Evolutionary conservation across 495 filamentous ascomycete species (phyloP), one percentile per base, ranked within the genome.

Genomic region (Penicillium egyptiacum): DNA sequence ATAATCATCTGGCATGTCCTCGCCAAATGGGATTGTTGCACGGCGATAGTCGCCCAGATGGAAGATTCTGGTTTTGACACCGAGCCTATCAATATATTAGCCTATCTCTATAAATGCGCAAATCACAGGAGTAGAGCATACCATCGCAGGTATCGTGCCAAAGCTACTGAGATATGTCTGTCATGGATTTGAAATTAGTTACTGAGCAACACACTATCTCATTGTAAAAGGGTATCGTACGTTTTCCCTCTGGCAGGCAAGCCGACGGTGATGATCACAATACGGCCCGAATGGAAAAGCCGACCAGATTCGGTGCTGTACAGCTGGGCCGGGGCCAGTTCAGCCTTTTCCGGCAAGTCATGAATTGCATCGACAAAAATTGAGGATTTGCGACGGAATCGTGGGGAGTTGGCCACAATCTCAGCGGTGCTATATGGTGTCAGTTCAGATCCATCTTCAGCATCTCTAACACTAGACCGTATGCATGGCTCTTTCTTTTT

Each of bases 301-400:
- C 93, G 83, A 48, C 95, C 95, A 35, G 93, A 97, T 79, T 96
- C 92, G 19, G 95, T 99, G 69, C 91, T 96, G 71, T 99, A 99
- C 23, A 99, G 79, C 75, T 99, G 95, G 55, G 95, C 95, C 16
- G 95, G 95, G 3, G 95, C 95, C 76, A 95, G 84, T 55, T 91
- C 87, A 50, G 86, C 84, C 59, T 89, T 91, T 62, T 89, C 84
- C 2, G 89, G 85, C 53, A 96, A 79, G 75, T 97, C 93, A 75
- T 99, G 95, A 61, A 99, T 96, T 17, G 90, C 94, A 83, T 99
- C 95, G 65, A 96, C 88, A 71, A 95, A 96, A 35, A 92, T 96
- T 56, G 91, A 96, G 46, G 92, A 96, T 71, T 88, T 88, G 57
- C 94, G 88, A 55, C 92, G 85, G 60, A 87, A 85, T 56, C 88